phyloP scores from a whole-genome alignment of 805 yeast species.

The Cyberlindnera mrakii region DNA sequence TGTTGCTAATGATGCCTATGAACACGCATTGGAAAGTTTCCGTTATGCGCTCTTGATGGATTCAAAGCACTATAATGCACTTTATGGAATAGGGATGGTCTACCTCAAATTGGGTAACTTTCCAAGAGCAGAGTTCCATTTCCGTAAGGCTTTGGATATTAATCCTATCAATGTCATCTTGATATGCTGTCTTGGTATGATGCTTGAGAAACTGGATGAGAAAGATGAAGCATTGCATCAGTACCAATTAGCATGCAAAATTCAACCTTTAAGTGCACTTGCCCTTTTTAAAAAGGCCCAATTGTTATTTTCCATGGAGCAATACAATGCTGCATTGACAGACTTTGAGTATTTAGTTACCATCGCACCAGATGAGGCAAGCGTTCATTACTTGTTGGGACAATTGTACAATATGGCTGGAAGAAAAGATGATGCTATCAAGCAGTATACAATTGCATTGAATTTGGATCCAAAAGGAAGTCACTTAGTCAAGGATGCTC shows the following conservation, averaged over 20 bases:
- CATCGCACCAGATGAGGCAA: slow-evolving; percentile 90
- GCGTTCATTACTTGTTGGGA: slow-evolving; percentile 85
- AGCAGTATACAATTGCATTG: slow-evolving; percentile 82
- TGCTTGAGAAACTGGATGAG: slow-evolving; percentile 68
- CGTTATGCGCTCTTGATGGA: slow-evolving; percentile 72
- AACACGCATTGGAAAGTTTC: slow-evolving; percentile 80
- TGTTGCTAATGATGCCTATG: slow-evolving; percentile 83
- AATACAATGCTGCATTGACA: slow-evolving; percentile 63
- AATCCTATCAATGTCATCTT: slow-evolving; percentile 88
- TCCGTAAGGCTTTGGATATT: slow-evolving; percentile 78
- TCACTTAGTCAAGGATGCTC: slow-evolving; percentile 77
- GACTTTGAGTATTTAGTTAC: slow-evolving; percentile 68
- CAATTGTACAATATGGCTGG: slow-evolving; percentile 75
- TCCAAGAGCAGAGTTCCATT: slow-evolving; percentile 77
- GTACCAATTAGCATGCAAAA: slow-evolving; percentile 73
- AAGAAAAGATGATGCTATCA: slow-evolving; percentile 70
- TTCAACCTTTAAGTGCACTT: slow-evolving; percentile 81
- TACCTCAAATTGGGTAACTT: slow-evolving; percentile 81
- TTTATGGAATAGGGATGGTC: slow-evolving; percentile 95
- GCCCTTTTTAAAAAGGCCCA: slow-evolving; percentile 89
- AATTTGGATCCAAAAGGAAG: slow-evolving; percentile 91
- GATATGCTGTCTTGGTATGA: slow-evolving; percentile 92
- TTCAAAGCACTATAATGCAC: slow-evolving; percentile 84
- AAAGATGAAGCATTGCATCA: slow-evolving; percentile 70
- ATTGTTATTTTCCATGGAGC: slow-evolving; percentile 61